phyloP scores from a whole-genome alignment of 2,329 filamentous ascomycete genomes.

The Thyridium curvatum region DNA sequence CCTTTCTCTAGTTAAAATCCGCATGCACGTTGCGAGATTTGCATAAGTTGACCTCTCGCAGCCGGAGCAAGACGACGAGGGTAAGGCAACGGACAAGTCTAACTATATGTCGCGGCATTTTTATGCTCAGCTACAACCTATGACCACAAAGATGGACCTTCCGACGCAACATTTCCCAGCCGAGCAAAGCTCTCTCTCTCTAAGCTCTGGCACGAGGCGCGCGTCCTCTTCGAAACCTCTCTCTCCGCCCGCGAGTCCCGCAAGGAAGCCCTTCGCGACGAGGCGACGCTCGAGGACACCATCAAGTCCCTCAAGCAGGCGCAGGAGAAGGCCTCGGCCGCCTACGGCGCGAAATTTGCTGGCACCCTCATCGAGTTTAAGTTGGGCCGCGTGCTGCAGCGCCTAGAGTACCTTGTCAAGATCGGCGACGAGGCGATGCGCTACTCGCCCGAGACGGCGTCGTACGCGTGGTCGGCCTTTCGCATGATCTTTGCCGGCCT shows the following conservation, averaged over 20 bases:
- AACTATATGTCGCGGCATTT: too few species aligned
- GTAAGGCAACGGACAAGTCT: too few species aligned
- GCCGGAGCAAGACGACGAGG: too few species aligned
- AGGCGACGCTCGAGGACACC: not conserved
- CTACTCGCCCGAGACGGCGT: not conserved
- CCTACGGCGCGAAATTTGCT: not conserved
- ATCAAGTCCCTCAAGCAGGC: not conserved
- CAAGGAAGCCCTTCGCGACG: not conserved
- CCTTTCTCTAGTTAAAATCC: too few species aligned
- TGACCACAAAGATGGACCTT: too few species aligned
- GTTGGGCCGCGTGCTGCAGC: not conserved
- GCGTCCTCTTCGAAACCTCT: not conserved
- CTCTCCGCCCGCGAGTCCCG: not conserved
- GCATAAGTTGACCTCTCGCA: too few species aligned
- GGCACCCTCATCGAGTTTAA: not conserved
- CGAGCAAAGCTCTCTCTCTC: too few species aligned
- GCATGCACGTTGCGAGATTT: too few species aligned
- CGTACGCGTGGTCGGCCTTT: not conserved
- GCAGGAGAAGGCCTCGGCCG: not conserved
- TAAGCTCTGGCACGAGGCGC: too few species aligned
- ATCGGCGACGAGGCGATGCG: not conserved
- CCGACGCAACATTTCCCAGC: too few species aligned
- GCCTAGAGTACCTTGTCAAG: not conserved
- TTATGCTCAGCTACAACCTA: too few species aligned
- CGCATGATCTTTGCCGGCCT: not conserved